Conservation (phyloP, 805 yeast species). For the Martiniozyma abietophila region DNA sequence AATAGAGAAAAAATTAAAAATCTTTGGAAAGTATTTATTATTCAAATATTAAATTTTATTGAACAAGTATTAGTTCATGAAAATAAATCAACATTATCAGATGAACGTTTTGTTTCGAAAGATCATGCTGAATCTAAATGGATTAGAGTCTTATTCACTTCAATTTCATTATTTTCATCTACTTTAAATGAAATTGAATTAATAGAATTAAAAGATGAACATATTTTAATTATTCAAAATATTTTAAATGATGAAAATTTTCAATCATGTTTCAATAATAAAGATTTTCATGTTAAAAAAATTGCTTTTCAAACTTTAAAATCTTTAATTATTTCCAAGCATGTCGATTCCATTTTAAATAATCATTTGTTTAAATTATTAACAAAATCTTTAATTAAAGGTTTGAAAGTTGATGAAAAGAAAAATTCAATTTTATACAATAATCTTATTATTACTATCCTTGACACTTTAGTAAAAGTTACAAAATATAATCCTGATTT, state of each 20-base stretch:
- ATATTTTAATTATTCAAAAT: conserved; percentile 18
- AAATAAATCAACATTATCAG: conserved; percentile 56
- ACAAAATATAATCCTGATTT: conserved; percentile 39
- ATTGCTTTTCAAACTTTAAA: conserved; percentile 31
- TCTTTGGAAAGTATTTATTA: conserved; percentile 51
- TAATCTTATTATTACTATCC: conserved; percentile 35
- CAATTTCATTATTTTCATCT: conserved; percentile 38
- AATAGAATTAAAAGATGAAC: conserved; percentile 14
- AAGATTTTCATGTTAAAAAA: conserved; percentile 34
- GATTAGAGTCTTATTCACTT: conserved; percentile 42
- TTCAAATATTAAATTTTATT: conserved; percentile 46
- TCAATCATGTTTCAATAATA: conserved; percentile 33
- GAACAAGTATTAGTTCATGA: conserved; percentile 47
- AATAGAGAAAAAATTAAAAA: conserved; percentile 44
- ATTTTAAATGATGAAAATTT: conserved; percentile 34
- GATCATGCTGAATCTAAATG: conserved; percentile 63
- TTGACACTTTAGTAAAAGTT: conserved; percentile 37
- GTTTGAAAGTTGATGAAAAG: conserved; percentile 29
- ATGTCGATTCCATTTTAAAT: conserved; percentile 13
- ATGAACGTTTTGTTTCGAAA: conserved; percentile 56
- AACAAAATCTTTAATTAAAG: conserved; percentile 36
- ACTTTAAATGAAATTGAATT: conserved; percentile 9
- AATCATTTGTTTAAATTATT: conserved; percentile 29
- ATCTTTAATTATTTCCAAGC: conserved; percentile 18
- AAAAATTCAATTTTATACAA: conserved; percentile 35